Percentiles rank a stretch among this genome's conserved stretches.
Evolutionary conservation across 225 moss, liverwort and hornwort genomes (phyloP).

Genomic region (Polytrichum commune): DNA sequence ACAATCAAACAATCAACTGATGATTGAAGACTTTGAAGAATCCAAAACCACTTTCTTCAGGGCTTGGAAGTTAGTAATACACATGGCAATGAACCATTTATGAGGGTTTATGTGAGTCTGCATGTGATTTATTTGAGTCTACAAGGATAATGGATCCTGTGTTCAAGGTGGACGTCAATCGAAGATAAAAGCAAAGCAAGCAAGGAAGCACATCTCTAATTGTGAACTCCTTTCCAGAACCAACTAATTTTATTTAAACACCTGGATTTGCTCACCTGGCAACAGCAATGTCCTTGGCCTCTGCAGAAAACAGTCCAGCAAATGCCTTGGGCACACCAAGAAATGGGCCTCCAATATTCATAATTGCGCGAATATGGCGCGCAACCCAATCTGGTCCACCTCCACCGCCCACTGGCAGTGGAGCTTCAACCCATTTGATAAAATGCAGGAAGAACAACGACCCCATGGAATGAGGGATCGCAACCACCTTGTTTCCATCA

Average conservation of each 20-base stretch:
- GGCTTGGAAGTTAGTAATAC: too few relatives aligned
- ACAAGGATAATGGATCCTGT: too few relatives aligned
- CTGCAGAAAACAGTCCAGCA: conserved; percentile 63
- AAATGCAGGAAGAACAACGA: conserved; percentile 56
- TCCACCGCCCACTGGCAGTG: conserved; percentile 60
- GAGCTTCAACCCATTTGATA: conserved; percentile 72
- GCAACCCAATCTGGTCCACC: conserved; percentile 68
- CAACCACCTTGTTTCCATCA: conserved; percentile 50
- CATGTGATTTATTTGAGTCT: too few relatives aligned
- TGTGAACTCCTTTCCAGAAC: neutral
- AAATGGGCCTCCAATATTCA: conserved; percentile 61
- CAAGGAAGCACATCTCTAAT: too few relatives aligned
- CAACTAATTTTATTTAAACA: conserved; percentile 2
- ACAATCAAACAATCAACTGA: neutral
- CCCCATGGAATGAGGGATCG: conserved; percentile 65
- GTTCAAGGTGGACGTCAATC: too few relatives aligned
- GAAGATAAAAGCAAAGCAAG: too few relatives aligned
- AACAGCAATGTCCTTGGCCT: conserved; percentile 70
- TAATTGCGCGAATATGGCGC: conserved; percentile 41
- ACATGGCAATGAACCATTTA: too few relatives aligned
- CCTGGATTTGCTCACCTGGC: conserved; percentile 45
- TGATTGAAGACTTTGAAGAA: neutral
- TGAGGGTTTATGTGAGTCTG: too few relatives aligned
- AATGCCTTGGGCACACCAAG: conserved; percentile 61
- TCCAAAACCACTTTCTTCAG: too few relatives aligned